Percentiles rank a stretch among this genome's conserved stretches.
Evolutionary conservation across 2,329 filamentous ascomycete genomes (phyloP).

Genomic region (Aspergillus sp.): DNA sequence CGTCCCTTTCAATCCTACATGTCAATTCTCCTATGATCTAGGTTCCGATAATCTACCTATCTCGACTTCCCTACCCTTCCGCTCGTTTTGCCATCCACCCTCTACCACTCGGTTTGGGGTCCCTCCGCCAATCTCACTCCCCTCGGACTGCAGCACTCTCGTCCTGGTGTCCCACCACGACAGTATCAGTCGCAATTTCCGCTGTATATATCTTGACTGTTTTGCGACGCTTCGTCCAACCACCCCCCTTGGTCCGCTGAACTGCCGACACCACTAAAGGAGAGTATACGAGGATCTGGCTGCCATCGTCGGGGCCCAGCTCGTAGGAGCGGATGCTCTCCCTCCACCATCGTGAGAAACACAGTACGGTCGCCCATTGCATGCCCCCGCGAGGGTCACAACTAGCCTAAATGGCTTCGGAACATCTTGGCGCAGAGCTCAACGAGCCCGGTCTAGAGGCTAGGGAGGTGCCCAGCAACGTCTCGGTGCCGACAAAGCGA

Average conservation of each 20-base stretch:
- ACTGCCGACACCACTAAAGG: not conserved
- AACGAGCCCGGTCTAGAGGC: conserved; percentile 29
- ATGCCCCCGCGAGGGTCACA: conserved; percentile 28
- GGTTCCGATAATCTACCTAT: conserved; percentile 16
- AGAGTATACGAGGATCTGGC: conserved; percentile 17
- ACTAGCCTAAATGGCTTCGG: conserved; percentile 39
- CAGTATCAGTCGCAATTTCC: conserved; percentile 1
- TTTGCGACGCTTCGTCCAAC: not conserved
- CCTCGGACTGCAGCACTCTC: not conserved
- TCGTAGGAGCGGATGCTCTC: conserved; percentile 30
- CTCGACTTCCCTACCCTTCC: conserved; percentile 11
- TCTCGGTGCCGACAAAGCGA: conserved; percentile 67
- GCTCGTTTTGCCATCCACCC: conserved; percentile 17
- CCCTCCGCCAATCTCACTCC: not conserved
- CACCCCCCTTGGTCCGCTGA: not conserved
- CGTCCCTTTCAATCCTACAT: conserved; percentile 9
- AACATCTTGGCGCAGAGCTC: conserved; percentile 34
- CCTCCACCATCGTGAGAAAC: conserved; percentile 10
- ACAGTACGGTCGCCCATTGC: conserved; percentile 20
- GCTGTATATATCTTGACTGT: conserved; percentile 1
- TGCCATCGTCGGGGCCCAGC: conserved; percentile 23
- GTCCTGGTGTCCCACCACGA: not conserved
- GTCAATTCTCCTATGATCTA: conserved; percentile 18
- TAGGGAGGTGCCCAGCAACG: conserved; percentile 43
- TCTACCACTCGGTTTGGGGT: conserved; percentile 10